Base-by-base conservation (phyloP, 2,329 filamentous ascomycete species). In the Ophiostoma sp. region DNA sequence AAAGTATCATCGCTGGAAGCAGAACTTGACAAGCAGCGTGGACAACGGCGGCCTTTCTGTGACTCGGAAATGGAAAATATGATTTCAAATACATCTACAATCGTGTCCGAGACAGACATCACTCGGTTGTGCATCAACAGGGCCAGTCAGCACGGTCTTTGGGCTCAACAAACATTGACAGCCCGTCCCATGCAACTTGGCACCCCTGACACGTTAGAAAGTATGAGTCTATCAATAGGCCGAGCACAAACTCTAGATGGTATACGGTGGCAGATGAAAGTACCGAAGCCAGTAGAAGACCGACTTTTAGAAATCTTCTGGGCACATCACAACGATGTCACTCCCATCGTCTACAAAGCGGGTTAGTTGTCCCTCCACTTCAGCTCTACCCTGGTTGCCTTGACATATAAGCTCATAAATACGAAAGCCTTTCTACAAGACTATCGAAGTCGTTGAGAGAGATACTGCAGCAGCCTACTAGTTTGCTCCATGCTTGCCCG, bases 401-500 rank as follows among this genome's bases (percentile, higher is more conserved):
- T 20, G 10, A 54, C 35, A 11, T 52, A 10, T 7, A 15, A 27
- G 20, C 44, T 67, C 11, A 60, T 41, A 7, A 13, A 62, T 15
- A 8, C 23, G 27, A 31, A 41, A 70, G 71, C 71, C 15, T 72
- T 72, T 20, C 27, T 71, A 15, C 69, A 66, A 10, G 71, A 72
- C 17, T 71, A 69, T 15, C 44, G n/a, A 36, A 71, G 48, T 10
- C 69, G 69, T 15, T 54, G 67, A 64, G 69, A 69, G 23, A 57
- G 57, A 6, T 71, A 71, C 54, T 71, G 71, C 67, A 72, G 69
- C 64, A 69, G 65, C 31, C 67, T 72, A 3, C 52, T 72, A 3
- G 67, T 72, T 6, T 64, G 69, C 41, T 72, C 69, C 54, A 71
- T 72, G 10, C 33, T 72, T 15, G 54, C 69, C 0, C 62, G 69